phyloP scores from a whole-genome alignment of 106 monocot genomes.

The Hemerocallis citrina region DNA sequence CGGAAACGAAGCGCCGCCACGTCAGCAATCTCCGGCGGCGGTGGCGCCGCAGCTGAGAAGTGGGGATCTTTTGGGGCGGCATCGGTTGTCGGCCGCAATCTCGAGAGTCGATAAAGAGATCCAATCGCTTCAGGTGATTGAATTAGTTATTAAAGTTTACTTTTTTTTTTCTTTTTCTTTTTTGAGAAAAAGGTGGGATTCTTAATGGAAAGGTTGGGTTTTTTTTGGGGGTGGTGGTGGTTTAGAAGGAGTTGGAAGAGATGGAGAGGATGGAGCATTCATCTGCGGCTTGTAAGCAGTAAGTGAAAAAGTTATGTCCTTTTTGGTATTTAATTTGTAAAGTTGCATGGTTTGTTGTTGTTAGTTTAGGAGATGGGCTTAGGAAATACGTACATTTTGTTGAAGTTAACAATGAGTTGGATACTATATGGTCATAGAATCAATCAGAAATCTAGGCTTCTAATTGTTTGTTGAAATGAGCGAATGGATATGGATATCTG shows the following conservation, averaged over 20 bases:
- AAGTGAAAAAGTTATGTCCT: neutral
- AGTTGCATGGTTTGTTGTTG: too few species aligned
- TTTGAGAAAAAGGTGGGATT: too few species aligned
- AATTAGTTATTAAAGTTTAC: neutral
- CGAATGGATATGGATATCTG: too few species aligned
- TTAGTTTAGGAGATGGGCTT: too few species aligned
- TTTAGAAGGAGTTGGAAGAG: neutral
- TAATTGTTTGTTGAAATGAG: too few species aligned
- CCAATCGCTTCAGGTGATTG: conserved; percentile 12
- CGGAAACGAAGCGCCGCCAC: neutral
- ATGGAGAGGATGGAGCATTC: neutral
- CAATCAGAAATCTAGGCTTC: too few species aligned
- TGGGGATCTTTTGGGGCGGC: conserved; percentile 9
- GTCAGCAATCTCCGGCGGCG: neutral
- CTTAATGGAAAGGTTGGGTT: neutral
- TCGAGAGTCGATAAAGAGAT: conserved; percentile 12
- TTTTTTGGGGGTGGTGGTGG: neutral
- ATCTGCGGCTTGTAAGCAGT: conserved; percentile 1
- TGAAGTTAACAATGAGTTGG: too few species aligned
- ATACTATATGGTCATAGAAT: too few species aligned
- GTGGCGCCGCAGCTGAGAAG: neutral
- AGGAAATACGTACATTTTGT: too few species aligned
- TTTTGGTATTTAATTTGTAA: neutral
- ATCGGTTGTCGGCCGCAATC: conserved; percentile 17
- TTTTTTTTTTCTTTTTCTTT: neutral